Conservation (phyloP, 108 stramenopile genomes). For the Cyclotella cryptica region DNA sequence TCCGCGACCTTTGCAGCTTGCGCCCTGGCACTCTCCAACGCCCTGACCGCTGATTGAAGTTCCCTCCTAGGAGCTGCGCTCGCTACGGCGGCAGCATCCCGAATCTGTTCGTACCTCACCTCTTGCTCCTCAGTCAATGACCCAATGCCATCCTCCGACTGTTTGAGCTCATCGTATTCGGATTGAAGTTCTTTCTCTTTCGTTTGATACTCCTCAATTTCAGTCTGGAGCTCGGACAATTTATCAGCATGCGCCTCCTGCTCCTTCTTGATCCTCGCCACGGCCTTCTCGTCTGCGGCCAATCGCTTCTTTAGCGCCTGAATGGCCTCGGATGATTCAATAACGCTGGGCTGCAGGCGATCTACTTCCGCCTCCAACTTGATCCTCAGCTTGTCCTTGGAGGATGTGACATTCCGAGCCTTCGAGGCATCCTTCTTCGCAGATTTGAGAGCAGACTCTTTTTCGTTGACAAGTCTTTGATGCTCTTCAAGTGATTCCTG, state of each 20-base stretch:
- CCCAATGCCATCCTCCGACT: conserved; percentile 54
- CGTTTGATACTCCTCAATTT: conserved; percentile 63
- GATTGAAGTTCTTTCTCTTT: conserved; percentile 63
- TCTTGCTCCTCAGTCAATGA: conserved; percentile 85
- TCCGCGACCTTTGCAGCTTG: conserved; percentile 62
- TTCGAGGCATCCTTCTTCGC: conserved; percentile 76
- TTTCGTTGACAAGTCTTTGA: conserved; percentile 63
- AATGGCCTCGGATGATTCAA: conserved; percentile 78
- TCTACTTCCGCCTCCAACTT: conserved; percentile 71
- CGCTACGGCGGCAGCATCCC: conserved; percentile 85
- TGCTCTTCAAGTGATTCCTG: conserved; percentile 67
- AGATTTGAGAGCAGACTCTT: conserved; percentile 65
- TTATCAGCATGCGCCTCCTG: conserved; percentile 65
- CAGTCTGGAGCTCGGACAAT: conserved; percentile 53
- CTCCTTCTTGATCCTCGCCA: conserved; percentile 67
- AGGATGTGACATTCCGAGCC: conserved; percentile 61
- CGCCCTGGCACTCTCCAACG: conserved; percentile 73
- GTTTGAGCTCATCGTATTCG: conserved; percentile 90
- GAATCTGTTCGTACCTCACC: conserved; percentile 80
- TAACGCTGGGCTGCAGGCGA: conserved; percentile 74
- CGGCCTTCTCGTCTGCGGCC: conserved; percentile 60
- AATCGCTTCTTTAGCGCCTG: conserved; percentile 72
- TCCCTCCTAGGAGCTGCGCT: conserved; percentile 72
- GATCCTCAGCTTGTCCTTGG: conserved; percentile 78
- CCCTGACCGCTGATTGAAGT: conserved; percentile 57